A percentile compares a stretch with the other conserved stretches of the same genome.
Evolutionary conservation across 352 stramenopile genomes (phyloP).

Genomic region (Phytophthora lateralis): DNA sequence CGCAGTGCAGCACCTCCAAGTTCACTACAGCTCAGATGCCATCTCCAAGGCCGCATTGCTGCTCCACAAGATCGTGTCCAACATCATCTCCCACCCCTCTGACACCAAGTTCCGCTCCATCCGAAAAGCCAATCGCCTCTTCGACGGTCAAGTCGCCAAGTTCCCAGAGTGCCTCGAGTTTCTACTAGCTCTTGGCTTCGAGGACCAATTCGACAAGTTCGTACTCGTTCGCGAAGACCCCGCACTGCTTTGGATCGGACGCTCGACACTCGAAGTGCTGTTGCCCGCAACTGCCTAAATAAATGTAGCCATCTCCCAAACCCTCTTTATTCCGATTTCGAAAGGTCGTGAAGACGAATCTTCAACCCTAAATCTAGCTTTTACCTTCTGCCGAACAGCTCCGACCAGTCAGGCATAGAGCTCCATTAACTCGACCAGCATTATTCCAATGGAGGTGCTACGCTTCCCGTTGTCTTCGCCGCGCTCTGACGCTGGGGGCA

Average conservation of each 20-base stretch:
- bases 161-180: slow-evolving; percentile 74
- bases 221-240: slow-evolving; percentile 65
- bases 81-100: slow-evolving; percentile 63
- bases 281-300: slow-evolving; percentile 28
- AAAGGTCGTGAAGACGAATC: neutral
- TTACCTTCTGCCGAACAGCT: neutral
- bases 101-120: slow-evolving; percentile 72
- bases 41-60: slow-evolving; percentile 46
- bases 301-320: slow-evolving; percentile 2
- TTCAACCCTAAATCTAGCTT: slow-evolving; percentile 1
- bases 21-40: slow-evolving; percentile 34
- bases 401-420: slow-evolving; percentile 21
- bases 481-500: neutral
- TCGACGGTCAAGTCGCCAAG: slow-evolving; percentile 48
- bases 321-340: neutral
- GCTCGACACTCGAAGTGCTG: slow-evolving; percentile 62
- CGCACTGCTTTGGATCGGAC: slow-evolving; percentile 73
- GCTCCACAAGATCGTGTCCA: slow-evolving; percentile 75
- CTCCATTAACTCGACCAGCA: neutral
- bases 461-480: slow-evolving; percentile 19
- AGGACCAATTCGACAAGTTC: slow-evolving; percentile 60
- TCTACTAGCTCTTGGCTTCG: slow-evolving; percentile 64
- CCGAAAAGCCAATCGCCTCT: slow-evolving; percentile 68
- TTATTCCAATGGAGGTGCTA: slow-evolving; percentile 22
- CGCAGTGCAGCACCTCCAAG: slow-evolving; percentile 46